A percentile compares a stretch with the other conserved stretches of the same genome.
Evolutionary conservation across 2,329 filamentous ascomycete species (phyloP).

Genomic region (Fusarium sp.): DNA sequence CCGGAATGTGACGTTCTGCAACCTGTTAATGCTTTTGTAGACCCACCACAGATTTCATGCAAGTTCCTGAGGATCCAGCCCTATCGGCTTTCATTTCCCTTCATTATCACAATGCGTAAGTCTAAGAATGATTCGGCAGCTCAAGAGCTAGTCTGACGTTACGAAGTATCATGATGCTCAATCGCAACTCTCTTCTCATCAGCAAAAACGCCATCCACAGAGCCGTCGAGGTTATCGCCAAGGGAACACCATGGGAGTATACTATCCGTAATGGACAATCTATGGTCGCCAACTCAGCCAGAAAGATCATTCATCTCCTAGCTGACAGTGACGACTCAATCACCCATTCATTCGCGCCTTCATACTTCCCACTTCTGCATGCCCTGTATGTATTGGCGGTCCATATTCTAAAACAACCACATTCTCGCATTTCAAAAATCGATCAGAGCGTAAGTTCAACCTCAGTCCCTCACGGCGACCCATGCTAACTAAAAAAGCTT

Average conservation of each 20-base stretch:
- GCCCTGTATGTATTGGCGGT: constrained; percentile 10
- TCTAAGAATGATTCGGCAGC: too few relatives aligned
- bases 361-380: constrained; percentile 3
- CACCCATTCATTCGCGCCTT: background rate
- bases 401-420: constrained; percentile 6
- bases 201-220: constrained; percentile 11
- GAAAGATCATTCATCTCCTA: background rate
- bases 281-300: constrained; percentile 6
- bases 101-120: constrained; percentile 12
- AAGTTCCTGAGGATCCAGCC: background rate
- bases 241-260: constrained; percentile 8
- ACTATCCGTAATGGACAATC: constrained; percentile 13
- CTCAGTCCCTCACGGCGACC: rapidly evolving
- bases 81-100: constrained; percentile 3
- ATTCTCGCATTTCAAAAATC: constrained; percentile 7
- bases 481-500: background rate
- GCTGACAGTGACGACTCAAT: background rate
- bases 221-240: constrained; percentile 12
- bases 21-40: rapidly evolving
- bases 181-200: background rate
- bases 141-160: rapidly evolving
- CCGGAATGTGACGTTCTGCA: rapidly evolving
- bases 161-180: background rate
- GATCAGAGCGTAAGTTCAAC: constrained; percentile 12
- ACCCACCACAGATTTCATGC: background rate